A percentile compares a stretch with the other conserved stretches of the same genome.
These are phyloP conservation scores for Boletus barrowsii DNA, from an alignment of 768 basidiomycete species.

Conservation along the genomic window DNA sequence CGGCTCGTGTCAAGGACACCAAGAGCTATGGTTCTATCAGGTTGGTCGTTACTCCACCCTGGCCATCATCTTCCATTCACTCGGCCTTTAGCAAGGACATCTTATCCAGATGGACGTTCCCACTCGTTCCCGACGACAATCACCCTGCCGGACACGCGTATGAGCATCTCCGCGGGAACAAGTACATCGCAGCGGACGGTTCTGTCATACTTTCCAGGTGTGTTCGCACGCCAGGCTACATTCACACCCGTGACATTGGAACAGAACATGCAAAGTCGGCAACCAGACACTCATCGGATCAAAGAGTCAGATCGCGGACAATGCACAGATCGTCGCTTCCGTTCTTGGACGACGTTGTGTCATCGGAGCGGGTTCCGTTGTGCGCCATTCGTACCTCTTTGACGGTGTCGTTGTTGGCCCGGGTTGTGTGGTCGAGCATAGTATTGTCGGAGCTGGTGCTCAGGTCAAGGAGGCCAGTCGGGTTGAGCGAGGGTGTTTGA, in stretches of 20 bases:
- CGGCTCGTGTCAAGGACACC: conserved; percentile 90
- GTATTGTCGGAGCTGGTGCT: conserved; percentile 82
- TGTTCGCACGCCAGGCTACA: conserved; percentile 14
- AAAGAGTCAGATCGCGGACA: conserved; percentile 61
- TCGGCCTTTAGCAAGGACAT: conserved; percentile 74
- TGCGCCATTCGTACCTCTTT: conserved; percentile 80
- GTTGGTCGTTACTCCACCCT: conserved; percentile 35
- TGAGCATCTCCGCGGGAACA: conserved; percentile 84
- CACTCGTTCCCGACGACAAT: conserved; percentile 92
- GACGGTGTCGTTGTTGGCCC: conserved; percentile 72
- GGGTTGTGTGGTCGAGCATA: conserved; percentile 66
- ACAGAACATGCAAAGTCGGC: conserved; percentile 78
- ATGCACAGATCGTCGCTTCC: conserved; percentile 64
- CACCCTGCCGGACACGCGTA: conserved; percentile 80
- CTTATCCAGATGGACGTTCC: conserved; percentile 90
- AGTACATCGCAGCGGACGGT: conserved; percentile 79
- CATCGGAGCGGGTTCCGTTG: conserved; percentile 66
- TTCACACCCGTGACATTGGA: neutral
- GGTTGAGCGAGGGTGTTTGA: conserved; percentile 73
- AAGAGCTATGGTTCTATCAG: conserved; percentile 88
- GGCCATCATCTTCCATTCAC: neutral
- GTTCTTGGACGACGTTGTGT: conserved; percentile 75
- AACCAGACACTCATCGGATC: conserved; percentile 86
- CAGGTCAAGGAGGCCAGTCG: conserved; percentile 60
- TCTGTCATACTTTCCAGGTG: conserved; percentile 83